phyloP scores from a whole-genome alignment of 345 rosid genomes.

The Sonneratia alba region DNA sequence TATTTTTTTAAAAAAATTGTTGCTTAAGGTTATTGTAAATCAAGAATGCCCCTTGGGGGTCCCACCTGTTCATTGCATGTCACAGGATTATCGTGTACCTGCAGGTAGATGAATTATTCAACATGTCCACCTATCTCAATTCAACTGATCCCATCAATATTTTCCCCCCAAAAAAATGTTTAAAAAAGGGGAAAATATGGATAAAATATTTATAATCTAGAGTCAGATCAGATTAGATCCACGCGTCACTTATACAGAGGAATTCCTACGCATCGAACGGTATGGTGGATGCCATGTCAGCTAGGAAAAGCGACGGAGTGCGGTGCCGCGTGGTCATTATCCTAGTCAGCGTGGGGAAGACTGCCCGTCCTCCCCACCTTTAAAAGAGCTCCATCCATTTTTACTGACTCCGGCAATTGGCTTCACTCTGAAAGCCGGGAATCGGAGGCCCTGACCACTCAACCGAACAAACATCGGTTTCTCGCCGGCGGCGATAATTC shows the following conservation, averaged over 20 bases:
- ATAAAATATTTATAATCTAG: too few relatives aligned
- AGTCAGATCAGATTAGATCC: background rate
- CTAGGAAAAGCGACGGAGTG: background rate
- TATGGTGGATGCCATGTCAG: background rate
- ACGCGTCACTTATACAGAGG: background rate
- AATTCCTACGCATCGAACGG: background rate
- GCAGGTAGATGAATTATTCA: background rate
- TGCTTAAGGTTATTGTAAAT: too few relatives aligned
- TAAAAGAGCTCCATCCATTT: conserved; percentile 1
- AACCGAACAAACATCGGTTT: background rate
- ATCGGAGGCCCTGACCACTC: background rate
- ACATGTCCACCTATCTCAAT: background rate
- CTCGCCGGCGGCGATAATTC: conserved; percentile 2
- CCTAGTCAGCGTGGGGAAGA: background rate
- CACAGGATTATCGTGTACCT: background rate
- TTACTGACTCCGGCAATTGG: background rate
- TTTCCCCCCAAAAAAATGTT: too few relatives aligned
- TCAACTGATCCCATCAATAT: background rate
- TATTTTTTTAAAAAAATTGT: too few relatives aligned
- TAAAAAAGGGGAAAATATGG: too few relatives aligned
- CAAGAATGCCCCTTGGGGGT: background rate
- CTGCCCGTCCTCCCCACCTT: background rate
- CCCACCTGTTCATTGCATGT: background rate
- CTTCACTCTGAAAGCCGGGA: background rate
- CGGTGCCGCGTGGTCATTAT: background rate